A percentile compares a stretch with the other conserved stretches of the same genome.
Evolutionary conservation across 345 rosid genomes (phyloP).

Genomic region (Pugionium cornutum): DNA sequence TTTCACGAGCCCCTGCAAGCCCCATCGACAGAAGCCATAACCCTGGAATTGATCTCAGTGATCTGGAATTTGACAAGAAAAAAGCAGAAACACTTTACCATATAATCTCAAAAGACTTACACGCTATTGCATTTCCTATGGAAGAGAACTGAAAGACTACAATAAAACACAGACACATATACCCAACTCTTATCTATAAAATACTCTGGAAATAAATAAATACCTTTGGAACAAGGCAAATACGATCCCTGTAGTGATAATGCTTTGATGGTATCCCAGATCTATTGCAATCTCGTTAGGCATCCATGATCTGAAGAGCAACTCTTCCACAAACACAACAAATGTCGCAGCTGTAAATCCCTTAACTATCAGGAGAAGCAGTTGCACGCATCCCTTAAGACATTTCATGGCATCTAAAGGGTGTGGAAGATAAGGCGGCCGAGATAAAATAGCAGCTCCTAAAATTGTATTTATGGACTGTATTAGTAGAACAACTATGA

Average conservation of each 20-base stretch:
- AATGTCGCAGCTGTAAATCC: constrained; percentile 66
- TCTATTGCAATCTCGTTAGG: constrained; percentile 78
- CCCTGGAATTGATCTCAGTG: constrained; percentile 68
- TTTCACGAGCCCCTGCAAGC: constrained; percentile 62
- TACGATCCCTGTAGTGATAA: constrained; percentile 70
- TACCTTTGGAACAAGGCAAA: constrained; percentile 84
- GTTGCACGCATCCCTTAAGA: constrained; percentile 49
- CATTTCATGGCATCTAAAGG: constrained; percentile 48
- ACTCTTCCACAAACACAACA: constrained; percentile 76
- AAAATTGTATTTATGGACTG: constrained; percentile 59
- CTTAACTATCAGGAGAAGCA: constrained; percentile 50
- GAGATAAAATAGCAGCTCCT: constrained; percentile 61
- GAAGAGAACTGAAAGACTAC: background rate
- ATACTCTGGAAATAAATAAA: constrained; percentile 31
- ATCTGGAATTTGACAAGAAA: constrained; percentile 49
- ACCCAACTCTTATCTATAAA: background rate
- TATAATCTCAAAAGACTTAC: background rate
- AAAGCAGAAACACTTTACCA: constrained; percentile 15
- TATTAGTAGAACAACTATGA: constrained; percentile 56
- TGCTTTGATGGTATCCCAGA: constrained; percentile 71
- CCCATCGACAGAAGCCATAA: constrained; percentile 76
- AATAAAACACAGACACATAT: background rate
- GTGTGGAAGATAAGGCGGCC: constrained; percentile 60
- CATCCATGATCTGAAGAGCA: constrained; percentile 87
- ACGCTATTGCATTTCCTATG: background rate